Conservation (phyloP, 768 basidiomycete species). For the Clitopilus hobsonii region DNA sequence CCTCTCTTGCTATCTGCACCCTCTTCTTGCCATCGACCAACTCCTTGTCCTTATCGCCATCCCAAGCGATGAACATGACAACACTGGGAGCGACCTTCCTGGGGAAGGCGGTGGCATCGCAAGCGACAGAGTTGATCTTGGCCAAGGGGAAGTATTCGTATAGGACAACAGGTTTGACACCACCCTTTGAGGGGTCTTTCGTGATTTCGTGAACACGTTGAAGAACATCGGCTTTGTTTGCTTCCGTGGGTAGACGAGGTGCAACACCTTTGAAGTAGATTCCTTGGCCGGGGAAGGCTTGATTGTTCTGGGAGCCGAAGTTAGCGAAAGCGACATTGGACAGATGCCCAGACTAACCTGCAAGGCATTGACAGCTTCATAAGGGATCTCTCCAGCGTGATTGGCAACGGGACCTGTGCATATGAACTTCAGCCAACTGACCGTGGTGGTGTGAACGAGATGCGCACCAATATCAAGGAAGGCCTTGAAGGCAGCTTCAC, state of each 20-base stretch:
- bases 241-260: conserved; percentile 21
- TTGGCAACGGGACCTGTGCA: conserved; percentile 36
- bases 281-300: conserved; percentile 28
- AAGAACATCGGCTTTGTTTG: conserved; percentile 22
- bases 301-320: conserved; percentile 28
- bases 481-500: conserved; percentile 34
- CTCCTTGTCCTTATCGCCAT: conserved; percentile 20
- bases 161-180: conserved; percentile 21
- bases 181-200: conserved; percentile 11
- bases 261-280: conserved; percentile 39
- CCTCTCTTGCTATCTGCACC: conserved; percentile 22
- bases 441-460: too few species aligned
- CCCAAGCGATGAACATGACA: conserved; percentile 29
- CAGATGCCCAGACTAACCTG: too few species aligned
- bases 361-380: conserved; percentile 37
- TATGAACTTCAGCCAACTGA: neutral
- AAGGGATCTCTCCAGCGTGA: conserved; percentile 39
- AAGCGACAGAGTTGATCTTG: conserved; percentile 30
- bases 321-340: too few species aligned
- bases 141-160: conserved; percentile 39
- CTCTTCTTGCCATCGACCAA: neutral
- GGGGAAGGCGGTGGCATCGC: conserved; percentile 32
- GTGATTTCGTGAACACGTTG: conserved; percentile 21
- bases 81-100: conserved; percentile 30
- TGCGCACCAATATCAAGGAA: conserved; percentile 40